phyloP scores from a whole-genome alignment of 2,329 filamentous ascomycete genomes.

The Stachybotrys echinatus region DNA sequence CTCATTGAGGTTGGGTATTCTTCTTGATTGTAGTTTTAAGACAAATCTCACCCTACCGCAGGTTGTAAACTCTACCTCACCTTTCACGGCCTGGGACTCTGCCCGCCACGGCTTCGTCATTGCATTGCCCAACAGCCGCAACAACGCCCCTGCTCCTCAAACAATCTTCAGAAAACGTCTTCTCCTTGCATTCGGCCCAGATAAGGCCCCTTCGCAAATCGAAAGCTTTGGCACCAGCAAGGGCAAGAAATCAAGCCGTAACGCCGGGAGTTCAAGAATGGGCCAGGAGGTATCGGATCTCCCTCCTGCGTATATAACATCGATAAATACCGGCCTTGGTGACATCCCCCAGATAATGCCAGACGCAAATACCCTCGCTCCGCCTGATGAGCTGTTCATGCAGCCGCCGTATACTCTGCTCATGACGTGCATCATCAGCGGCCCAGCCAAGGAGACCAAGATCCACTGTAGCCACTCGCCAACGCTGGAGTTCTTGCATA shows the following conservation, averaged over 20 bases:
- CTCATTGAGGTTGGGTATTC: not conserved
- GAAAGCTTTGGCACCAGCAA: not conserved
- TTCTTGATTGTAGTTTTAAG: not conserved
- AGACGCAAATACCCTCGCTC: not conserved
- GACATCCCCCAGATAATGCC: not conserved
- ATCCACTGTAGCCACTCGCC: not conserved
- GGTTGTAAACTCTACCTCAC: not conserved
- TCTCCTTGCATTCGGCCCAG: not conserved
- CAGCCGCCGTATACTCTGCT: not conserved
- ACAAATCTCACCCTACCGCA: not conserved
- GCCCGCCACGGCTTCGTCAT: not conserved
- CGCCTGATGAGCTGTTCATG: not conserved
- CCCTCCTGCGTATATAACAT: not conserved
- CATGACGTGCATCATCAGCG: not conserved
- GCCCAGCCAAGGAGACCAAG: not conserved
- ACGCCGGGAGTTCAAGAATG: not conserved
- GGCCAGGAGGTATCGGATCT: not conserved
- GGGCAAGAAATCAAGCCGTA: not conserved
- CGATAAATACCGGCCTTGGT: not conserved
- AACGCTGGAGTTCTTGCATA: not conserved
- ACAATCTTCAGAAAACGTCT: not conserved
- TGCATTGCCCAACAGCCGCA: not conserved
- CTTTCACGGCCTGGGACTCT: not conserved
- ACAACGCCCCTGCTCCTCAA: not conserved
- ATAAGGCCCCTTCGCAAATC: not conserved